Base-by-base conservation (phyloP, 23 red algal genomes). In the Gracilaria gracilis region DNA sequence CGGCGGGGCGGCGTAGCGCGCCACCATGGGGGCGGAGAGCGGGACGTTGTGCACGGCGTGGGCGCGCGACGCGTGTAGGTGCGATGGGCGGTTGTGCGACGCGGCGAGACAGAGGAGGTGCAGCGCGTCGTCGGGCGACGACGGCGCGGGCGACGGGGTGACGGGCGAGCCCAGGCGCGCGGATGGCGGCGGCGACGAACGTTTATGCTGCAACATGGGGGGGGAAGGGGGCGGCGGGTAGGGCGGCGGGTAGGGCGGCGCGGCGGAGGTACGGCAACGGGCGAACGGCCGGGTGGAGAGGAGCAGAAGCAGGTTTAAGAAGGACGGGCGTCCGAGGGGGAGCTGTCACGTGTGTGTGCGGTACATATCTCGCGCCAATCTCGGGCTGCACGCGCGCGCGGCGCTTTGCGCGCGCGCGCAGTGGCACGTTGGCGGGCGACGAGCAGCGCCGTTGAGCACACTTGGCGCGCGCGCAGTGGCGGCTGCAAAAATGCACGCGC, bases 61-160 rank as follows among this genome's bases (percentile, higher is more conserved):
- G 36, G 69, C 28, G 35, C 8, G 69, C 20, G 69, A 12, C n/a
- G 17, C 17, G 69, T 24, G 42, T 11, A 46, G 69, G 35, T 75
- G 69, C 16, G 13, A 36, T 1, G 35, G 14, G 69, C n/a, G 35
- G 69, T 19, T 75, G 69, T 75, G 69, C 15, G 69, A 20, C 28
- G 83, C 83, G 46, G 83, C 83, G 46, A 87, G 69, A 28, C 83
- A 87, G 7, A 87, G 49, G 2, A 87, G 69, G 35, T 75, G 83
- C n/a, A 75, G 69, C 25, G 83, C 83, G 69, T 59, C 83, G 37
- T 87, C 83, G 57, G 62, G 32, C 42, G 65, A 38, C 42, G 42
- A 46, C 42, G 42, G 42, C 42, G 42, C 42, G 42, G 42, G 42
- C 42, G 42, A 46, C 37, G 83, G 83, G 15, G 83, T 87, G 49